Conservation (phyloP, 345 rosid genomes). For the Punica granatum region DNA sequence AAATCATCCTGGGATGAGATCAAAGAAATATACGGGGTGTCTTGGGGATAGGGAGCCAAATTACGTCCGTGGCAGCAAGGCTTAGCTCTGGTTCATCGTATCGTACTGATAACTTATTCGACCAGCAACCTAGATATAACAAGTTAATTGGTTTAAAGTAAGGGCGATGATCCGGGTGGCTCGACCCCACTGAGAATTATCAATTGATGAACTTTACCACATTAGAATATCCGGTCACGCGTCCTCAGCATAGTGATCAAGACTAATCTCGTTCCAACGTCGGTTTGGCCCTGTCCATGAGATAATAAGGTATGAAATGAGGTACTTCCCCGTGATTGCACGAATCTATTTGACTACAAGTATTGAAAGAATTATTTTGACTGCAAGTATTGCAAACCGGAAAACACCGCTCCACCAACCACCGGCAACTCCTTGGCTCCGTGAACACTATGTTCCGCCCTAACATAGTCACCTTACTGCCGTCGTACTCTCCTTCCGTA, state of each 20-base stretch:
- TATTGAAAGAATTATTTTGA: too few relatives aligned
- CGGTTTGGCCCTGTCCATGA: conserved; percentile 14
- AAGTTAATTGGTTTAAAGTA: conserved; percentile 20
- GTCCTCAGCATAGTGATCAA: conserved; percentile 28
- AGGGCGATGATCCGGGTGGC: conserved; percentile 24
- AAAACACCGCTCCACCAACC: too few relatives aligned
- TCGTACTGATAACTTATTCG: conserved; percentile 24
- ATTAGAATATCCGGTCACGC: conserved; percentile 24
- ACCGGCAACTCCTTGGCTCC: too few relatives aligned
- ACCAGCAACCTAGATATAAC: conserved; percentile 18
- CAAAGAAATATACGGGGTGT: conserved; percentile 18
- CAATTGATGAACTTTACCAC: conserved; percentile 13
- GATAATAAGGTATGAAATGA: too few relatives aligned
- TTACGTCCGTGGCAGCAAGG: conserved; percentile 11
- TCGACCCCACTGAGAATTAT: conserved; percentile 20
- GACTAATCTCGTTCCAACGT: conserved; percentile 18
- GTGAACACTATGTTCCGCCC: too few relatives aligned
- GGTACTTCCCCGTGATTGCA: too few relatives aligned
- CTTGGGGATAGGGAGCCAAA: conserved; percentile 24
- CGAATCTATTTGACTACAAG: too few relatives aligned
- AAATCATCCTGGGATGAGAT: not conserved
- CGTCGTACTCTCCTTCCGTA: too few relatives aligned
- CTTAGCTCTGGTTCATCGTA: conserved; percentile 27
- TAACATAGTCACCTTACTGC: too few relatives aligned
- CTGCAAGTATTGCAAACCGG: too few relatives aligned